phyloP scores from a whole-genome alignment of 345 rosid genomes.

The Erodium maritimum region DNA sequence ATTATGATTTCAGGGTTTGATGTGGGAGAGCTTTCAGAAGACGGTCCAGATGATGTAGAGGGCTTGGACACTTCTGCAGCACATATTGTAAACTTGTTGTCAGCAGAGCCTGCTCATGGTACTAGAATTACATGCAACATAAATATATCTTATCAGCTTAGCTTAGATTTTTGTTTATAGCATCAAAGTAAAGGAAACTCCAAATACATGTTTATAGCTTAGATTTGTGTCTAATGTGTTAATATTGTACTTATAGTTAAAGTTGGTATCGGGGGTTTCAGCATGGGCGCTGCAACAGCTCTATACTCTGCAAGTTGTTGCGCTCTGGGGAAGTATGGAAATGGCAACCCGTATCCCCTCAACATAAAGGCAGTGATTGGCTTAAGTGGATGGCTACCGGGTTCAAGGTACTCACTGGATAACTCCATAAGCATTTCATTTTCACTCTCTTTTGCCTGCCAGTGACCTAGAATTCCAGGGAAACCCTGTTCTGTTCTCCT shows the following conservation, averaged over 20 bases:
- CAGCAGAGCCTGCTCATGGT: constrained; percentile 21
- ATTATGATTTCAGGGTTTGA: constrained; percentile 14
- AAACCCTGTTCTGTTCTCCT: no score
- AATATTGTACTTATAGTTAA: constrained; percentile 36
- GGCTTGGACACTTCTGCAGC: constrained; percentile 20
- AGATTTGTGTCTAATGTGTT: no score
- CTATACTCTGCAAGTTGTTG: constrained; percentile 84
- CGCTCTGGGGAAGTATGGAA: constrained; percentile 55
- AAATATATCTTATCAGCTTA: no score
- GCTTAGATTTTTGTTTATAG: no score
- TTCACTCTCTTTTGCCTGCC: background rate
- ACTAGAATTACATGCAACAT: background rate
- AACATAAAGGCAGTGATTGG: constrained; percentile 57
- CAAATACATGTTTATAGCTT: no score
- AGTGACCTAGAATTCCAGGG: background rate
- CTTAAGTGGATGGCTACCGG: constrained; percentile 93
- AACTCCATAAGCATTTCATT: background rate
- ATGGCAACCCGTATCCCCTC: constrained; percentile 50
- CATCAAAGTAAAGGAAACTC: no score
- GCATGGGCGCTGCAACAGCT: constrained; percentile 93
- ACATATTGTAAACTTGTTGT: constrained; percentile 15
- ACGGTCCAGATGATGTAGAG: constrained; percentile 15
- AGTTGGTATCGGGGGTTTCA: constrained; percentile 90
- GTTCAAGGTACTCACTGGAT: constrained; percentile 41
- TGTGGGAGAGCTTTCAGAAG: constrained; percentile 14